Evolutionary conservation across 768 basidiomycete genomes (phyloP), one percentile per base, ranked within the genome.

Genomic region (Boletus tylopilopsis): DNA sequence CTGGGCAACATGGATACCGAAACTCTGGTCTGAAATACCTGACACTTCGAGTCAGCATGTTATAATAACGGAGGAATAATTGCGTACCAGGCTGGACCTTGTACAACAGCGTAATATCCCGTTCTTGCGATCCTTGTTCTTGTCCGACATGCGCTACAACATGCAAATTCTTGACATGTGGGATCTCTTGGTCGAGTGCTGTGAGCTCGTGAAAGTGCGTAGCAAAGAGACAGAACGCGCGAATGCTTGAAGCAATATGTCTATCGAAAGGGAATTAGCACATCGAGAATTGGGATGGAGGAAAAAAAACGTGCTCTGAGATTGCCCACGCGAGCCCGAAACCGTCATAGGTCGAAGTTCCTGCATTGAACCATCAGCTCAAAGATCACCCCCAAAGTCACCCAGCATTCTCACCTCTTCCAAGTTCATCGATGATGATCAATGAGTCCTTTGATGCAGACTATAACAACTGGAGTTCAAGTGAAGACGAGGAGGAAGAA

Each of bases 291-390:
- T 15, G 7, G 25, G 15, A 22, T 12, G 32, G 13, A 18, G 18
- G 34, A n/a, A n/a, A n/a, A n/a, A n/a, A 23, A 22, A 67, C 80
- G 51, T 66, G 94, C 94, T 99, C 96, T 44, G 93, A 95, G 59
- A 98, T 98, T 1, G 95, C 93, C 95, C 95, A 99, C 0, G 96
- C 96, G 6, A 99, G 77, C 6, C 94, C 95, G 60, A 97, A 97
- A 6, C 95, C 95, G 65, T 99, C 95, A 56, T 95, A 95, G 0
- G 95, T 97, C 0, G 94, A 96, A 1, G 94, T 96, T 6, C 94
- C 87, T 88, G 30, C 56, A 32, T 53, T 35, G 25, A 0, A 29
- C 41, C 6, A 27, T 66, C n/a, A 57, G 50, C 35, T 3, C n/a
- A 6, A n/a, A 9, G 36, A 33, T 2, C n/a, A 24, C 4, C 9